Percentiles rank a stretch among this genome's conserved stretches.
These are phyloP conservation scores for Vitis rotundifolia DNA, from an alignment of 164 flowering plant species.

Conservation along the genomic window DNA sequence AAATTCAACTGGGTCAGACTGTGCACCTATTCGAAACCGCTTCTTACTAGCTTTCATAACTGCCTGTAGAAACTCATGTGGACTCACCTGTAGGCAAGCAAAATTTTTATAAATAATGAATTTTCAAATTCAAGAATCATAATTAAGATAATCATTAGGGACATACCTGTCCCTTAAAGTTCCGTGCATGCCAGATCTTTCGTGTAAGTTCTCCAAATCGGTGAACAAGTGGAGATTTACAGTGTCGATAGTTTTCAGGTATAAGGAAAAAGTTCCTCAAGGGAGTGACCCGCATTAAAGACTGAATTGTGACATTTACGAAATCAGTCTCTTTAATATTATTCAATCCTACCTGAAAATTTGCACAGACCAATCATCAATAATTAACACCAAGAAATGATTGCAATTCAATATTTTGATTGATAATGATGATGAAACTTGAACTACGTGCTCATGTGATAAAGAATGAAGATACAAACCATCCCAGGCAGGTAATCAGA, in stretches of 20 bases:
- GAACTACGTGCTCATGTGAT: neutral
- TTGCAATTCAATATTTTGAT: neutral
- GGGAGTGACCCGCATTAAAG: slow-evolving; percentile 96
- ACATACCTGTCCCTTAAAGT: slow-evolving; percentile 96
- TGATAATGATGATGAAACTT: neutral
- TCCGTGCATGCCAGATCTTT: slow-evolving; percentile 96
- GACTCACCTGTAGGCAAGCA: slow-evolving; percentile 77
- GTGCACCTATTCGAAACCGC: slow-evolving; percentile 78
- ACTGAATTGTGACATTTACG: slow-evolving; percentile 94
- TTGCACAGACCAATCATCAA: neutral
- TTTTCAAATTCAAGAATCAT: neutral
- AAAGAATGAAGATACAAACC: slow-evolving; percentile 36
- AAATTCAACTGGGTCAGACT: slow-evolving; percentile 97
- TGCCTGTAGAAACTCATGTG: slow-evolving; percentile 95
- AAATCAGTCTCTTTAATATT: slow-evolving; percentile 94
- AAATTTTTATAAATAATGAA: neutral
- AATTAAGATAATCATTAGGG: neutral
- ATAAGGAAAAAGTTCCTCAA: slow-evolving; percentile 93
- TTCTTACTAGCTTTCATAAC: slow-evolving; percentile 97
- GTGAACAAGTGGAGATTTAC: slow-evolving; percentile 90
- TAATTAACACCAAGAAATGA: neutral
- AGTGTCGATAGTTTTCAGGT: slow-evolving; percentile 82
- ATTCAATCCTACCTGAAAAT: slow-evolving; percentile 85
- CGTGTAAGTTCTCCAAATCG: slow-evolving; percentile 96
- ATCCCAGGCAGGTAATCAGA: slow-evolving; percentile 98